phyloP scores from a whole-genome alignment of 352 stramenopile species.

The Phytophthora ohioensis region DNA sequence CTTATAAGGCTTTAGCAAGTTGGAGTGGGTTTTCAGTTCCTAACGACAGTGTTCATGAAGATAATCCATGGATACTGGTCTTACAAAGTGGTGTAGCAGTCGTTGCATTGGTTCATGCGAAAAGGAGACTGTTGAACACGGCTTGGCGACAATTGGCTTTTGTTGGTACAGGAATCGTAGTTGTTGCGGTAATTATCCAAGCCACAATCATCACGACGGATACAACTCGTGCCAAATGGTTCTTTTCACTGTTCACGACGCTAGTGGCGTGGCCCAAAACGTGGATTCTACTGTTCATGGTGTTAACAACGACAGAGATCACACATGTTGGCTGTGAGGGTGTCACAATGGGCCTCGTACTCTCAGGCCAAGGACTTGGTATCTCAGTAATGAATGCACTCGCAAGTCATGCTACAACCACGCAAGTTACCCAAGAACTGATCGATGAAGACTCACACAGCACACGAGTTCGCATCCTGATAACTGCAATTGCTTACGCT shows the following conservation, averaged over 20 bases:
- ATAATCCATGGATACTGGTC: slow-evolving; percentile 35
- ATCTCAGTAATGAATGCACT: slow-evolving; percentile 41
- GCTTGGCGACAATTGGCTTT: slow-evolving; percentile 51
- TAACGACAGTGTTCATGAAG: not conserved
- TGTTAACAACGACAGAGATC: slow-evolving; percentile 63
- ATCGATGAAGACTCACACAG: slow-evolving; percentile 35
- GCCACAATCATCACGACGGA: slow-evolving; percentile 47
- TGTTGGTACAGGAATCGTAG: slow-evolving; percentile 39
- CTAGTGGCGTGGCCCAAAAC: slow-evolving; percentile 47
- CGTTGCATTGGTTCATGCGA: slow-evolving; percentile 51
- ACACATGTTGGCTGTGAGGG: slow-evolving; percentile 60
- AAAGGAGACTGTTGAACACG: slow-evolving; percentile 46
- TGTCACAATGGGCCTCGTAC: slow-evolving; percentile 56
- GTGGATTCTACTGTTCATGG: slow-evolving; percentile 51
- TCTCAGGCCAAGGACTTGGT: slow-evolving; percentile 57
- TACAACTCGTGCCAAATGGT: slow-evolving; percentile 49
- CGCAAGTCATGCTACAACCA: slow-evolving; percentile 40
- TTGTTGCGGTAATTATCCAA: slow-evolving; percentile 40
- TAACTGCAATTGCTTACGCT: slow-evolving; percentile 27
- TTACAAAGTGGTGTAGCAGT: slow-evolving; percentile 38
- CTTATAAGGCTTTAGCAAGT: slow-evolving; percentile 37
- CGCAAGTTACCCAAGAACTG: slow-evolving; percentile 26
- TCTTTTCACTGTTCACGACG: slow-evolving; percentile 44
- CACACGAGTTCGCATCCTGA: slow-evolving; percentile 40
- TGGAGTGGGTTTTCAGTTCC: slow-evolving; percentile 49